Conservation (phyloP, 2,329 filamentous ascomycete genomes). For the Blumeria graminis region DNA sequence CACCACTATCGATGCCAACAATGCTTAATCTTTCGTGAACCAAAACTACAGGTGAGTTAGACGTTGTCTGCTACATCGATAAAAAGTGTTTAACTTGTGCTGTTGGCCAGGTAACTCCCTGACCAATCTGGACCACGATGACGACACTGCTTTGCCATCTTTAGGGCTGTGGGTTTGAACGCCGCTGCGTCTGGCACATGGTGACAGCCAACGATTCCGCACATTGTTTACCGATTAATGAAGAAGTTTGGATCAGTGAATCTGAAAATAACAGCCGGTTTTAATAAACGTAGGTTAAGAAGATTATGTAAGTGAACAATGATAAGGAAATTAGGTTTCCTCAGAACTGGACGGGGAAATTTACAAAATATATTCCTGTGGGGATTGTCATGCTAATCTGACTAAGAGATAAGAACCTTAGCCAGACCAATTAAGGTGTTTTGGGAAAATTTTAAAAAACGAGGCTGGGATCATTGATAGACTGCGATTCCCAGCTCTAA, state of each 20-base stretch:
- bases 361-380: no score
- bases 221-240: slow-evolving; percentile 4
- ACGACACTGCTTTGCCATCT: slow-evolving; percentile 89
- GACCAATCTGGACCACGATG: slow-evolving; percentile 98
- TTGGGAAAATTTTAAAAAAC: no score
- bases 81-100: slow-evolving; percentile 40
- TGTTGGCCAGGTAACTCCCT: slow-evolving; percentile 70
- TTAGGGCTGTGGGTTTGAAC: slow-evolving; percentile 86
- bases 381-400: no score
- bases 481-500: no score
- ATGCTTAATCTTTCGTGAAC: slow-evolving; percentile 96
- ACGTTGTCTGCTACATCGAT: background rate
- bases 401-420: no score
- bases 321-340: no score
- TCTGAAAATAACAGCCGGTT: no score
- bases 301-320: no score
- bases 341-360: background rate
- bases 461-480: no score
- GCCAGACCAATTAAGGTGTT: no score
- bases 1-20: slow-evolving; percentile 82
- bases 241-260: background rate
- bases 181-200: slow-evolving; percentile 83
- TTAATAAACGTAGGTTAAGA: no score
- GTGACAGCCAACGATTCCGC: slow-evolving; percentile 61
- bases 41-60: slow-evolving; percentile 35